Evolutionary conservation across 2,329 filamentous ascomycete species (phyloP), one percentile per base, ranked within the genome.

Genomic region (Ramularia collo-cygni): DNA sequence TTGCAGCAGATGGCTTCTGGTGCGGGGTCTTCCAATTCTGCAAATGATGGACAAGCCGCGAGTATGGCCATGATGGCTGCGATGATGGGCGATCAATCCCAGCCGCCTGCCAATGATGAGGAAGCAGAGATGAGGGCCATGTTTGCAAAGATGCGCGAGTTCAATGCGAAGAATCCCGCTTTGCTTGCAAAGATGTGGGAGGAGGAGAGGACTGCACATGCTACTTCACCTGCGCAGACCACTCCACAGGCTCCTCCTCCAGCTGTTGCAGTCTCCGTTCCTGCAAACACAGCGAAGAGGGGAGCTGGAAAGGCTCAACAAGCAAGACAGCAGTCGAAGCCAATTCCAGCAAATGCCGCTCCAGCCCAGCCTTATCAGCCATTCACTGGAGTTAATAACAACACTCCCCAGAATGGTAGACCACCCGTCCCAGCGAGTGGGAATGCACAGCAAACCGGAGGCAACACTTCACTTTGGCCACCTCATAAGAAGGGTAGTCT

Each of bases 101-200:
- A 32, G 8, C 51, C 54, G 14, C 52, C 50, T 6, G 46, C 46
- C 2, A 61, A 62, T 27, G 61, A 61, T 15, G 66, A 74, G 35
- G 73, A 72, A 44, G 56, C 60, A 2, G 68, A 76, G 50, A 74
- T 77, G 58, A 67, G 70, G 41, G 62, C 63, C 2, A 70, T 77
- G 66, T 72, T 77, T 58, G 67, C 72, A 26, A 75, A 72, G 49
- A 77, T 79, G 72, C 64, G 73, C 28, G 68, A 76, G 44, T 69
- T 75, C 43, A 75, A 76, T 43, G 59, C 60, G 17, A 70, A 71
- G 50, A 72, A 79, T 48, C 76, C 76, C 3, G 59, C 61, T 8
- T 62, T 76, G 40, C 69, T 79, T 36, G 69, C 72, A 16, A 67
- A 48, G 37, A 66, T 79, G 7, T 77, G 74, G 74, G 73, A 76